Conservation (phyloP, 83 land plant genomes). For the Picea mariana region DNA sequence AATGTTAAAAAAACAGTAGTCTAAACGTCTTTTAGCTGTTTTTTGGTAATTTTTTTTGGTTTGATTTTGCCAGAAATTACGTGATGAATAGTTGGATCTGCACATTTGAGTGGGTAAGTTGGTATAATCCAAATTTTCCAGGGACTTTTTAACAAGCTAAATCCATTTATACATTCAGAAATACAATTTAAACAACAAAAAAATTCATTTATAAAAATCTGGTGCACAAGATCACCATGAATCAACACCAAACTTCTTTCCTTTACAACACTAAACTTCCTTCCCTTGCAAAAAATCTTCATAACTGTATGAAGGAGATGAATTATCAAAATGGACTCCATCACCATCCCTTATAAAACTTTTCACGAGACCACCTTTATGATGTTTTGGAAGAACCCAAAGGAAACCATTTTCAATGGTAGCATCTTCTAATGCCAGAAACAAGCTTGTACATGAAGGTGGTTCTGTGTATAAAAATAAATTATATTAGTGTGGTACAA, state of each 20-base stretch:
- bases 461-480: constrained; percentile 90
- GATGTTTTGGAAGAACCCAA: constrained; percentile 96
- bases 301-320: constrained; percentile 68
- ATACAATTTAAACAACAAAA: too few species aligned
- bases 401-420: constrained; percentile 84
- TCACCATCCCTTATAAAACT: constrained; percentile 64
- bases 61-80: too few species aligned
- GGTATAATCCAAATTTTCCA: too few species aligned
- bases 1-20: too few species aligned
- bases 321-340: constrained; percentile 66
- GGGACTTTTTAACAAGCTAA: too few species aligned
- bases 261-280: constrained; percentile 58
- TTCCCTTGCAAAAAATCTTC: constrained; percentile 86
- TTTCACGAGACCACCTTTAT: constrained; percentile 85
- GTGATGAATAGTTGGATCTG: too few species aligned
- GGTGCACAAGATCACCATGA: constrained; percentile 94
- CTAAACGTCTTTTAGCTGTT: too few species aligned
- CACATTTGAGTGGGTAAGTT: too few species aligned
- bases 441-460: constrained; percentile 79
- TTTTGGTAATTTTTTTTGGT: too few species aligned
- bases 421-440: constrained; percentile 96
- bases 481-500: constrained; percentile 97
- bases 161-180: too few species aligned
- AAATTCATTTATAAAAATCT: background rate
- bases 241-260: constrained; percentile 26